phyloP scores from a whole-genome alignment of 1,284 basidiomycete genomes.

The Volvariella volvacea region DNA sequence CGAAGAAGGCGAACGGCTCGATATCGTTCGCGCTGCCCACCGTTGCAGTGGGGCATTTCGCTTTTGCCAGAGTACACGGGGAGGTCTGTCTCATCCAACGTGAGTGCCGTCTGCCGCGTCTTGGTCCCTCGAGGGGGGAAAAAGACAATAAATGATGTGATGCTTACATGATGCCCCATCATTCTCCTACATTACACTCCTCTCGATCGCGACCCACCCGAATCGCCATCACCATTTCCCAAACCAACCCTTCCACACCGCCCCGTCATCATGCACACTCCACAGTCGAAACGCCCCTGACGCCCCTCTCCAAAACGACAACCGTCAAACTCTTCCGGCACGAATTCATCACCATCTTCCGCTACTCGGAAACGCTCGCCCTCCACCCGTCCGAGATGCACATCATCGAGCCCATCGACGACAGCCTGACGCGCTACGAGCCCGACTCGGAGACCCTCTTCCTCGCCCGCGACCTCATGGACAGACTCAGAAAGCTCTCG shows the following conservation, averaged over 20 bases:
- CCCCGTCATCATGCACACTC: background rate
- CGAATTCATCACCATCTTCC: constrained; percentile 55
- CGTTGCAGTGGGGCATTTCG: background rate
- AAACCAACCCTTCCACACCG: background rate
- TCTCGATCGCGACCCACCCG: background rate
- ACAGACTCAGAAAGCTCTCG: constrained; percentile 38
- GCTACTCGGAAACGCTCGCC: constrained; percentile 36
- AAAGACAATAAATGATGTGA: background rate
- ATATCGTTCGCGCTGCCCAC: background rate
- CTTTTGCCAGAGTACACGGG: constrained; percentile 7
- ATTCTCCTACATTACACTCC: background rate
- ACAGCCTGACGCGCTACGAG: constrained; percentile 45
- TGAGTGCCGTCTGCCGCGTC: no score
- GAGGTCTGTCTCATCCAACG: constrained; percentile 8
- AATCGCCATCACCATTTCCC: no score
- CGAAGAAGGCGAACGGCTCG: background rate
- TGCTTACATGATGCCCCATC: background rate
- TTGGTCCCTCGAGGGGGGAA: constrained; percentile 2
- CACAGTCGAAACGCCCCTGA: constrained; percentile 16
- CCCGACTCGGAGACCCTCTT: constrained; percentile 59
- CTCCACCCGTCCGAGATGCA: constrained; percentile 46
- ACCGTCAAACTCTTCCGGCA: constrained; percentile 48
- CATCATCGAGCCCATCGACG: constrained; percentile 48
- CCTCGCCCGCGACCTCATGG: constrained; percentile 51
- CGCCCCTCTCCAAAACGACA: constrained; percentile 29